Evolutionary conservation across 371 early-diverging fungal species (phyloP).

Genomic region (Mucor indicus): DNA sequence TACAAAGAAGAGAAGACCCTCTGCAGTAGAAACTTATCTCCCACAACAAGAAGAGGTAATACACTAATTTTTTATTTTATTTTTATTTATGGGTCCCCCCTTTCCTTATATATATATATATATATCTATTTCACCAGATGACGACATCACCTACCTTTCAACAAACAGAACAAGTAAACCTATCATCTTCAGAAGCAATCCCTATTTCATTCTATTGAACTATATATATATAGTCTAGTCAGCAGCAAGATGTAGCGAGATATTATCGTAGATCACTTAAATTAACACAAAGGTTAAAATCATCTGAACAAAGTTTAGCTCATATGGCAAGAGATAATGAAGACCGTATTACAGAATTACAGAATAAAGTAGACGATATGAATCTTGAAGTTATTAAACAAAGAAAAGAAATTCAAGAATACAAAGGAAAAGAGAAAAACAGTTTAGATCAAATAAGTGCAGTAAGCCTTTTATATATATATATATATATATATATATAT

Average conservation of each 20-base stretch:
- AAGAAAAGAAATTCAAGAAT: conserved; percentile 48
- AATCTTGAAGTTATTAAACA: conserved; percentile 41
- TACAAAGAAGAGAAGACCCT: conserved; percentile 30
- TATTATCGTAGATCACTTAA: conserved; percentile 56
- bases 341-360: conserved; percentile 47
- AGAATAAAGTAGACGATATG: conserved; percentile 52
- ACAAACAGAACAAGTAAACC: too few relatives aligned
- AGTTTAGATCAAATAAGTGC: conserved; percentile 53
- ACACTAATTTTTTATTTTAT: too few relatives aligned
- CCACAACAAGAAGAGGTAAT: too few relatives aligned
- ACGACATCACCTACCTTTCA: too few relatives aligned
- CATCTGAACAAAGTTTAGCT: conserved; percentile 47
- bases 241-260: conserved; percentile 26
- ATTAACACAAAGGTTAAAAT: conserved; percentile 44
- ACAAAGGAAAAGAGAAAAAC: conserved; percentile 50
- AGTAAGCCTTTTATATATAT: conserved; percentile 21
- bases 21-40: conserved; percentile 8
- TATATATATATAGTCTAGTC: not conserved
- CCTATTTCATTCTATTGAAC: too few relatives aligned
- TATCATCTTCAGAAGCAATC: too few relatives aligned
- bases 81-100: too few relatives aligned
- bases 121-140: too few relatives aligned
- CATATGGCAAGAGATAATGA: conserved; percentile 55
- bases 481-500: not conserved
- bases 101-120: too few relatives aligned